phyloP scores from a whole-genome alignment of 1,284 basidiomycete species.

The Chalciporus sp. region DNA sequence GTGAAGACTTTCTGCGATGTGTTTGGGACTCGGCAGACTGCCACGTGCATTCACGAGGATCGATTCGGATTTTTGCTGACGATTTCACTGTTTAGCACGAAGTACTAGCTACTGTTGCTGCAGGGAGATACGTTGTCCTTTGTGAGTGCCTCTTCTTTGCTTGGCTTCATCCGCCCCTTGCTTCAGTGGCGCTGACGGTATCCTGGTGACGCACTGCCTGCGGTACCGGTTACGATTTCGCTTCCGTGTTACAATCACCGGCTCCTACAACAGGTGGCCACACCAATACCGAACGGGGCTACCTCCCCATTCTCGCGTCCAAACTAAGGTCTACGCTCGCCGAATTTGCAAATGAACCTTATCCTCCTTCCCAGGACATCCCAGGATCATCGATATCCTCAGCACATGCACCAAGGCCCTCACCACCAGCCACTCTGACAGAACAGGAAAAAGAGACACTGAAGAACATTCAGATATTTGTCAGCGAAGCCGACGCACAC shows the following conservation, averaged over 20 bases:
- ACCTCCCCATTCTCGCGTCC: conserved; percentile 68
- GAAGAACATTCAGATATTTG: conserved; percentile 47
- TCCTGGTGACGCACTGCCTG: background rate
- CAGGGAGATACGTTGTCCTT: conserved; percentile 76
- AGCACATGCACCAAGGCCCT: conserved; percentile 36
- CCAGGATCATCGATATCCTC: conserved; percentile 4
- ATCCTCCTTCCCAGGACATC: conserved; percentile 35
- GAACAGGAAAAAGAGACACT: conserved; percentile 37
- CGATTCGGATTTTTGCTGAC: conserved; percentile 12
- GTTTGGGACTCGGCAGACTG: background rate
- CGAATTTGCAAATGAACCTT: conserved; percentile 33
- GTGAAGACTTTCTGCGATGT: conserved; percentile 1
- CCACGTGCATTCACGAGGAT: conserved; percentile 13
- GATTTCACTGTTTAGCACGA: conserved; percentile 61
- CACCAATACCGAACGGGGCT: conserved; percentile 89
- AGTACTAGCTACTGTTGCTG: conserved; percentile 74
- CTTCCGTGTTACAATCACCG: conserved; percentile 9
- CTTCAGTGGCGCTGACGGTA: conserved; percentile 19
- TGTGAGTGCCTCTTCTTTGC: conserved; percentile 48
- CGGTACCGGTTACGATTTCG: conserved; percentile 19
- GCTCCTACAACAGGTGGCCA: conserved; percentile 58
- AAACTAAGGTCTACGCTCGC: conserved; percentile 48
- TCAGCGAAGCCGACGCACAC: conserved; percentile 63
- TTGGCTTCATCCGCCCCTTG: background rate
- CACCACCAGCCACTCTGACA: conserved; percentile 21